Conservation (phyloP, 2,329 filamentous ascomycete species). For the Eurotiales sp. region DNA sequence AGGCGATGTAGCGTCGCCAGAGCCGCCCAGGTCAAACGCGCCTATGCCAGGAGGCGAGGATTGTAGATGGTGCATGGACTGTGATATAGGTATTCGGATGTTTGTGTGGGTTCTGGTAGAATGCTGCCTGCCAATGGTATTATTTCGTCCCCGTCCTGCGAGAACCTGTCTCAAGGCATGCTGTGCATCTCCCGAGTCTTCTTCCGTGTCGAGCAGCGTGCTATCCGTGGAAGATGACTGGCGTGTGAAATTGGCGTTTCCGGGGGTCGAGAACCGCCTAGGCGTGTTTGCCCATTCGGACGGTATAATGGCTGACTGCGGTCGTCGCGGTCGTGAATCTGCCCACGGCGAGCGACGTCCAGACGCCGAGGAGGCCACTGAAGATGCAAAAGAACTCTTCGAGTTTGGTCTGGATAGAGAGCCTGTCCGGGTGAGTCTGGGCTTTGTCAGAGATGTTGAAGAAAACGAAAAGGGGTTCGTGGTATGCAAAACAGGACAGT, state of each 20-base stretch:
- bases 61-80: constrained; percentile 34
- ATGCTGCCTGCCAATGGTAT: constrained; percentile 27
- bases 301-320: constrained; percentile 20
- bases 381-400: constrained; percentile 43
- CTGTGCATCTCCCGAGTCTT: constrained; percentile 40
- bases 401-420: constrained; percentile 38
- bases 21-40: constrained; percentile 32
- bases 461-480: constrained; percentile 39
- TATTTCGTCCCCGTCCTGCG: constrained; percentile 29
- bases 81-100: constrained; percentile 26
- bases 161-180: constrained; percentile 46
- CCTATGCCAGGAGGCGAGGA: constrained; percentile 42
- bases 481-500: constrained; percentile 36
- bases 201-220: constrained; percentile 25
- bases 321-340: constrained; percentile 27
- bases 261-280: constrained; percentile 29
- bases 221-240: constrained; percentile 24
- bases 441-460: constrained; percentile 26
- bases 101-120: constrained; percentile 19
- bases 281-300: constrained; percentile 32
- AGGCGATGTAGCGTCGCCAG: constrained; percentile 45
- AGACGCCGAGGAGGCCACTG: constrained; percentile 38
- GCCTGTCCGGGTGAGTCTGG: constrained; percentile 30
- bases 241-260: constrained; percentile 31
- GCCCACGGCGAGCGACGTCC: constrained; percentile 41